Base-by-base conservation (phyloP, 495 filamentous ascomycete genomes). In the Penicillium antarcticum region DNA sequence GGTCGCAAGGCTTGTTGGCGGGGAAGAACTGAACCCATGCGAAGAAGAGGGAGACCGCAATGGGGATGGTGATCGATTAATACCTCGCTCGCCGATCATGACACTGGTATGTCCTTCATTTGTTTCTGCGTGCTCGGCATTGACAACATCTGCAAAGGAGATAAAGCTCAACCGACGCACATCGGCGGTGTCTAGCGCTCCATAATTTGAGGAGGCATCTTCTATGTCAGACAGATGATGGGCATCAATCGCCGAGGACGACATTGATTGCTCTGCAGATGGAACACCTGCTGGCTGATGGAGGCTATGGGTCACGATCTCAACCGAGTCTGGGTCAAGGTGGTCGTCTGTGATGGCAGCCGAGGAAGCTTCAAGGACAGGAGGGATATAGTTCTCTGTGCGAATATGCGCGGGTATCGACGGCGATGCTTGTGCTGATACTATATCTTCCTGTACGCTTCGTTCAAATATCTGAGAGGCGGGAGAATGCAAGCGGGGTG, bases 91-190 rank as follows among this genome's bases (percentile, higher is more conserved):
- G 16, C 47, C 37, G 24, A 38, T 24, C 6, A 16, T n/a, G 5
- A 4, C 11, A 18, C 47, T 29, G n/a, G 29, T 13, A 17, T 49
- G 47, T 13, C 42, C 38, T 42, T 68, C 65, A 10, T 45, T 55
- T 16, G 46, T 56, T 37, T 69, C 84, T 4, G 76, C 74, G 61
- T 95, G 91, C 63, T 96, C 91, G 19, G 87, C 80, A 64, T 94
- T 89, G n/a, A 96, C 89, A 10, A 96, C 88, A 61, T 96, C 91
- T 24, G 92, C 90, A 63, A 96, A 96, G 13, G 88, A 92, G 65
- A 96, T 95, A 72, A 96, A 96, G 67, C 84, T 89, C 42, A 96
- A 72, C 11, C 91, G 81, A 19, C 89, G 80, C n/a, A 90, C 80
- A 67, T 95, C 91, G 31, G 80, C 78, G 12, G 78, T 80, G 64